Base-by-base conservation (phyloP, 345 rosid genomes). In the Heritiera fomes region DNA sequence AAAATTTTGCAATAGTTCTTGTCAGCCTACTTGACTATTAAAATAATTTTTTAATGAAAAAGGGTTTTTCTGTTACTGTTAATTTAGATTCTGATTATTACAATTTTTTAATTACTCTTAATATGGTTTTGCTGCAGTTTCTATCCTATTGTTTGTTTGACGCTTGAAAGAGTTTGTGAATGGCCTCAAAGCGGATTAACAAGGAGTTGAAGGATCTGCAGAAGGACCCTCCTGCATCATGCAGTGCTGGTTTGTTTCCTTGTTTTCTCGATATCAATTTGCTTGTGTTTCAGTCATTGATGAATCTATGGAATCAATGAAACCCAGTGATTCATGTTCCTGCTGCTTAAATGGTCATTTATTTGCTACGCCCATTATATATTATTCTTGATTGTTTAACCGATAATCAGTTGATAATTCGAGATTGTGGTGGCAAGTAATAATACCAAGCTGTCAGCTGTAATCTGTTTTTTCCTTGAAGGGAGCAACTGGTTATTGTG, bases 141-240 rank as follows among this genome's bases (percentile, higher is more conserved):
- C 17, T 17, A 45, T 69, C 9, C n/a, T 13, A 6, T 69, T 28
- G 20, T 47, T 28, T 20, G 53, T 11, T 67, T 13, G 47, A 45
- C 55, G n/a, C 32, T 67, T 67, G 74, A 38, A 12, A 0, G 59
- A 3, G 74, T 0, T 50, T 65, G 73, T 79, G 53, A 47, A 85
- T 91, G 95, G 95, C 93, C 75, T 85, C 90, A 18, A 89, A 86
- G 82, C 78, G 95, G 76, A 91, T 91, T 81, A 89, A 85, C 87
- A 91, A 87, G 86, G 95, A 91, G 84, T 87, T 88, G 87, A 91
- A 75, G 84, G 95, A 91, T 79, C 82, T 91, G 71, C 91, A 89
- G 87, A 87, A 76, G 82, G 95, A 91, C 79, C 95, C 95, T 82
- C 95, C 95, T 63, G 90, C 86, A 17, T 91, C 91, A 41, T 89